These are phyloP conservation scores for Aspergillus kassunensis DNA, from an alignment of 495 filamentous ascomycete genomes.

Conservation along the genomic window DNA sequence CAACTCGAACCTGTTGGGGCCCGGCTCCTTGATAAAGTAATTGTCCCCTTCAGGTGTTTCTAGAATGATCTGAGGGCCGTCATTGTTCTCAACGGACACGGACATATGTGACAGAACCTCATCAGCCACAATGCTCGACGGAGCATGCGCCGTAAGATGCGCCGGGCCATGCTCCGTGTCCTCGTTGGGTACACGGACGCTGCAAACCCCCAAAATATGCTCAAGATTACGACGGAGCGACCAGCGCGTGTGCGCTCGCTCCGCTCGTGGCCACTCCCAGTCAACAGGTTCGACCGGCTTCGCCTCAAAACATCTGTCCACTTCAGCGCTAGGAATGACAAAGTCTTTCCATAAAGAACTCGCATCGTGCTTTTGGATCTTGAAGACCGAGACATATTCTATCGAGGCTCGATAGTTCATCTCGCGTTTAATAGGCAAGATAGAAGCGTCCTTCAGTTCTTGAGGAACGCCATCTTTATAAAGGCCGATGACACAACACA, in stretches of 20 bases:
- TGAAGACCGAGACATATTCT: not conserved
- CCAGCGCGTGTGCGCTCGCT: not conserved
- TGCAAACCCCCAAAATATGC: conserved; percentile 3
- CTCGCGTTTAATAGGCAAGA: not conserved
- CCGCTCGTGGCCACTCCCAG: not conserved
- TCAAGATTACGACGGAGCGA: conserved; percentile 8
- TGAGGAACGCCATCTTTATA: not conserved
- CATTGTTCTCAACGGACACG: not conserved
- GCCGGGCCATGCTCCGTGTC: not conserved
- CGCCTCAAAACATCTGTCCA: not conserved
- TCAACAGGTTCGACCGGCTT: not conserved
- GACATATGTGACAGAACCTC: not conserved
- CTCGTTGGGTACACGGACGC: not conserved
- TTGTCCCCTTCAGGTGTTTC: not conserved
- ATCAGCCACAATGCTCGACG: not conserved
- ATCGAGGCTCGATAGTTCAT: not conserved
- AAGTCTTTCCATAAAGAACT: not conserved
- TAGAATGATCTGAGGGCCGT: not conserved
- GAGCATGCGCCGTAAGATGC: not conserved
- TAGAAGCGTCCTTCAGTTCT: not conserved
- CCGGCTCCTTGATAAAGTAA: not conserved
- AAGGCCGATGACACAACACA: not conserved
- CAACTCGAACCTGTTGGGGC: not conserved
- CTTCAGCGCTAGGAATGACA: not conserved
- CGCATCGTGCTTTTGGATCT: not conserved